Percentiles rank a stretch among this genome's conserved stretches.
phyloP scores from a whole-genome alignment of 768 basidiomycete species.

The Clavaria fumosa region DNA sequence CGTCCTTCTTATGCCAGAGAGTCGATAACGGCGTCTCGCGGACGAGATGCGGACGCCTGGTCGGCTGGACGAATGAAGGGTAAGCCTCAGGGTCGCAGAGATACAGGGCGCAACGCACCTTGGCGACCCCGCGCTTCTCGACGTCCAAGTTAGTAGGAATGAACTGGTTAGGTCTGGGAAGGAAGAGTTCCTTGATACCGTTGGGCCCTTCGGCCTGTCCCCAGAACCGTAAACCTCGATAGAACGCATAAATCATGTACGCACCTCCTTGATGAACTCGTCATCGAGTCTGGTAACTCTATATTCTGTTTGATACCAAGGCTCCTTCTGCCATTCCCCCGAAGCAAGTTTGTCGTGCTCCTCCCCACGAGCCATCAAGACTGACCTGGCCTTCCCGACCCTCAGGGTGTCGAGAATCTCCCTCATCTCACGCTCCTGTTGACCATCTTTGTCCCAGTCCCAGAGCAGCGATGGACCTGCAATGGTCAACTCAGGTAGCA shows the following conservation, averaged over 20 bases:
- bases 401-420: conserved; percentile 46
- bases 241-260: conserved; percentile 2
- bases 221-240: neutral
- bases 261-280: conserved; percentile 42
- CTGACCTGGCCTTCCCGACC: conserved; percentile 46
- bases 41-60: conserved; percentile 61
- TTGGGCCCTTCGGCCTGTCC: conserved; percentile 47
- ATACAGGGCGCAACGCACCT: conserved; percentile 28
- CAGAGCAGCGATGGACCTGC: conserved; percentile 54
- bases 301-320: conserved; percentile 89
- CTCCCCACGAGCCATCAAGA: conserved; percentile 66
- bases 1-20: conserved; percentile 96
- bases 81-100: neutral
- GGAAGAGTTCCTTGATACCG: conserved; percentile 48
- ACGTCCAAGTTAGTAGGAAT: conserved; percentile 80
- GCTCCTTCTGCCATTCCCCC: conserved; percentile 55
- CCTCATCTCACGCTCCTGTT: conserved; percentile 35
- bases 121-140: conserved; percentile 48
- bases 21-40: conserved; percentile 53
- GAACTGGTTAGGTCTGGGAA: conserved; percentile 82
- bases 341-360: conserved; percentile 35
- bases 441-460: conserved; percentile 52
- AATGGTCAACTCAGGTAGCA: conserved; percentile 63
- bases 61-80: conserved; percentile 31
- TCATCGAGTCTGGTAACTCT: conserved; percentile 53